A percentile compares a stretch with the other conserved stretches of the same genome.
Evolutionary conservation across 1,284 basidiomycete species (phyloP).

Genomic region (Athelia psychrophila): DNA sequence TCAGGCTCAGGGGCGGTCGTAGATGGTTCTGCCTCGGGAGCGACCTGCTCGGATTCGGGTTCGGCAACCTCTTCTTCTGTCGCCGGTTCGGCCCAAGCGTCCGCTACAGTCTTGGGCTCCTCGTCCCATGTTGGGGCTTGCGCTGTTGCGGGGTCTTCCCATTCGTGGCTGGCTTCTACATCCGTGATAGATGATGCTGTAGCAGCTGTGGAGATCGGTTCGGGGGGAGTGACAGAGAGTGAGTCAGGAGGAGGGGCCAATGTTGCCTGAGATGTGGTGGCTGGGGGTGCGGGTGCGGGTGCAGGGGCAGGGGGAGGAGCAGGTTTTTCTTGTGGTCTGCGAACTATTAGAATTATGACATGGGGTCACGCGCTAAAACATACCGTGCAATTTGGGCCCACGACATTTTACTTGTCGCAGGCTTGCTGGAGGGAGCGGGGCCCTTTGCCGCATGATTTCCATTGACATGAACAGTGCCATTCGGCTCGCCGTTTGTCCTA

Average conservation of each 20-base stretch:
- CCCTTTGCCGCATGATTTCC: constrained; percentile 13
- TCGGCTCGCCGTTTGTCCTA: constrained; percentile 32
- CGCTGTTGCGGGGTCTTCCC: constrained; percentile 76
- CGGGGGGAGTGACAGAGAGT: constrained; percentile 14
- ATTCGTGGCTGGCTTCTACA: constrained; percentile 26
- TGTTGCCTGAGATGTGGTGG: not conserved
- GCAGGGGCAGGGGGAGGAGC: constrained; percentile 19
- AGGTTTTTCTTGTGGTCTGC: constrained; percentile 38
- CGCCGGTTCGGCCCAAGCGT: constrained; percentile 16
- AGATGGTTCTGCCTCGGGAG: constrained; percentile 19
- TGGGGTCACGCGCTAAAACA: constrained; percentile 18
- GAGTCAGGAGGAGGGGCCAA: constrained; percentile 25
- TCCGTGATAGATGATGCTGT: not conserved
- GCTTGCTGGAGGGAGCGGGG: constrained; percentile 43
- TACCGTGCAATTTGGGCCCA: constrained; percentile 81
- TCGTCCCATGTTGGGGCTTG: constrained; percentile 75
- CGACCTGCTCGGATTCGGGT: constrained; percentile 14
- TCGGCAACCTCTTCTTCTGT: constrained; percentile 31
- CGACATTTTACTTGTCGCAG: constrained; percentile 69
- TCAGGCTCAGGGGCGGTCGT: constrained; percentile 32
- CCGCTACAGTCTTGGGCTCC: constrained; percentile 37
- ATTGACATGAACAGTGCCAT: constrained; percentile 27
- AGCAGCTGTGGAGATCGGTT: not conserved
- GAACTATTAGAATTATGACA: constrained; percentile 5
- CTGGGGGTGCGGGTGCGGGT: constrained; percentile 17